Evolutionary conservation across 2,329 filamentous ascomycete genomes (phyloP), one percentile per base, ranked within the genome.

Genomic region (Zasmidium cellare): DNA sequence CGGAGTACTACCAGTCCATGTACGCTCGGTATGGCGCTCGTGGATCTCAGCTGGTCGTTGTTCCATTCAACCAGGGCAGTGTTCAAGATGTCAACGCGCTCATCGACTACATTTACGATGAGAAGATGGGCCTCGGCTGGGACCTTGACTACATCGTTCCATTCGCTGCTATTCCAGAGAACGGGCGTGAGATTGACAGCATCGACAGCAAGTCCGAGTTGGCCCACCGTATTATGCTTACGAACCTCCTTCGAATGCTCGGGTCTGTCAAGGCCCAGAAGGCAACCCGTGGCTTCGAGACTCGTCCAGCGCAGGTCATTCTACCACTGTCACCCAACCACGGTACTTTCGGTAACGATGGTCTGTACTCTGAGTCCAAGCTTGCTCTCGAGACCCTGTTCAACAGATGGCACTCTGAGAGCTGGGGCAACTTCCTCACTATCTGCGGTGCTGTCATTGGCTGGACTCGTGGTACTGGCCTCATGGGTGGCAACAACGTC

Each of bases 1-100:
- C 94, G 5, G 94, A 99, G 79, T 99, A 97, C 80, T 99, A 99
- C 79, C 94, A 99, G 78, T 87, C 91, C 57, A 97, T 99, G 90
- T 99, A 99, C 76, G 90, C 92, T 62, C 90, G 92, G 60, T 96
- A 90, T 70, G 94, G 94, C 70, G 91, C 91, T 60, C 90, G 91
- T 65, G 94, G 94, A 64, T 97, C 94, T 57, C 92, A 97, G 79
- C 88, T 99, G 56, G 91, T 99, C 44, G 94, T 99, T 55, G 96
- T 97, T 55, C 94, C 96, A 51, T 99, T 99, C 85, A 99, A 99
- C 77, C 92, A 97, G 76, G 94, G 93, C 64, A 97, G 93, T 81
- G 96, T 97, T 80, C 93, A 97, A 75, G 94, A 99, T 73, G 90
- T 97, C 35, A 91, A 97, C 75, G 92, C 92, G 48, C 83, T 99